Conservation (phyloP, 2,329 filamentous ascomycete genomes). For the Sporothrix inflata region DNA sequence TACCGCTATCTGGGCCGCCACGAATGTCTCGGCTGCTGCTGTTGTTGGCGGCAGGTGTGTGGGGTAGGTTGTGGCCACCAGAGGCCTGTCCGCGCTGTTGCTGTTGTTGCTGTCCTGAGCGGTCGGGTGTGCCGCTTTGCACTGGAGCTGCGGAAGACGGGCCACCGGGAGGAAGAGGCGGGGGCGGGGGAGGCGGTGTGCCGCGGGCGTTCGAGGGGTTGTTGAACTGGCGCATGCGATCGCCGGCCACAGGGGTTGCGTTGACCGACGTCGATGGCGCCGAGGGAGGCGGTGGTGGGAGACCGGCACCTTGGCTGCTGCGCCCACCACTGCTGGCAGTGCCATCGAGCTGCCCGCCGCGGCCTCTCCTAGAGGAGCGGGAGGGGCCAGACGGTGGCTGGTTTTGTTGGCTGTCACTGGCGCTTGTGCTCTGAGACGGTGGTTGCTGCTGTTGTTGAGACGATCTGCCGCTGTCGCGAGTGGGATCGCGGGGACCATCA, state of each 20-base stretch:
- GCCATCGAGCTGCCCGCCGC: slow-evolving; percentile 42
- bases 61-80: slow-evolving; percentile 1
- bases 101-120: slow-evolving; percentile 14
- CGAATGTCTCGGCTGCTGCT: slow-evolving; percentile 29
- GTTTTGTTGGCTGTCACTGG: slow-evolving; percentile 53
- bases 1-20: slow-evolving; percentile 32
- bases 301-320: background rate
- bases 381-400: slow-evolving; percentile 35
- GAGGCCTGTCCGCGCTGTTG: slow-evolving; percentile 9
- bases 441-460: slow-evolving; percentile 39
- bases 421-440: slow-evolving; percentile 32
- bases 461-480: background rate
- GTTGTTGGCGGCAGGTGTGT: slow-evolving; percentile 22
- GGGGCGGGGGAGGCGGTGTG: slow-evolving; percentile 3
- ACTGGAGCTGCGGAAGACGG: background rate
- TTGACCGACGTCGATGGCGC: slow-evolving; percentile 32
- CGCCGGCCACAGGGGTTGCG: slow-evolving; percentile 30
- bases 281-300: background rate
- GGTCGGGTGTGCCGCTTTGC: background rate
- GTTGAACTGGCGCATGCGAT: slow-evolving; percentile 30
- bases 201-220: background rate
- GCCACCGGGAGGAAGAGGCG: slow-evolving; percentile 14
- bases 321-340: background rate
- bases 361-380: slow-evolving; percentile 37
- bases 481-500: background rate